Evolutionary conservation across 192 early-diverging fungal species (phyloP), one percentile per base, ranked within the genome.

Genomic region (Rhizophagus prolifer): DNA sequence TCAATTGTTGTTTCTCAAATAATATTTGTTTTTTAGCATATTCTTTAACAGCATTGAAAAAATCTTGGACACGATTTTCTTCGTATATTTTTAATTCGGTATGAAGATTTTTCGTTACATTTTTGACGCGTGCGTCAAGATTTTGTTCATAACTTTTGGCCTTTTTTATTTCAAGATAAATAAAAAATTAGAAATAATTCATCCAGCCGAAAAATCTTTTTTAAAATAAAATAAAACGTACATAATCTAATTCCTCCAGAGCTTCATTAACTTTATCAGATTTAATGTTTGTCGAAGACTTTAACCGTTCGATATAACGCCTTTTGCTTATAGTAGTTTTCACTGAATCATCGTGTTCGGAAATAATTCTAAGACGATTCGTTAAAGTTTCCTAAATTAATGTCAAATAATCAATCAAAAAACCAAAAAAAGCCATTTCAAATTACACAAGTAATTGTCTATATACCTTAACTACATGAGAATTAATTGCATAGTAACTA

Each of bases 261-360:
- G 81, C 82, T 66, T 85, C 83, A 4, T 79, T 80, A 61, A 82
- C 83, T 76, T 77, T 80, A 9, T 85, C 83, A 3, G 81, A 74
- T 31, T 82, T 85, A 59, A 85, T 85, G n/a, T 59, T 78, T 25
- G 83, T 85, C 14, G 83, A 85, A 26, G 83, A 82, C 41, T 81
- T 71, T 66, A 85, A 76, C 2, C 83, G 77, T 54, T 85, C 83
- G 73, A 85, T 85, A 4, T 76, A 82, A 41, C 79, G 81, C 9
- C 81, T 74, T 73, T 82, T 85, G 28, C 81, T 82, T 61, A 81
- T 79, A 26, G 83, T 85, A 28, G 60, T 69, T 74, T 82, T 82
- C 61, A 82, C 78, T 25, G 83, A 70, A 21, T 77, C 65, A 19
- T 85, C 81, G 70, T 80, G 81, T 28, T 85, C 83, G 9, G 81